Evolutionary conservation across 225 moss, liverwort and hornwort genomes (phyloP).

Genomic region (Anthoceros angustus): DNA sequence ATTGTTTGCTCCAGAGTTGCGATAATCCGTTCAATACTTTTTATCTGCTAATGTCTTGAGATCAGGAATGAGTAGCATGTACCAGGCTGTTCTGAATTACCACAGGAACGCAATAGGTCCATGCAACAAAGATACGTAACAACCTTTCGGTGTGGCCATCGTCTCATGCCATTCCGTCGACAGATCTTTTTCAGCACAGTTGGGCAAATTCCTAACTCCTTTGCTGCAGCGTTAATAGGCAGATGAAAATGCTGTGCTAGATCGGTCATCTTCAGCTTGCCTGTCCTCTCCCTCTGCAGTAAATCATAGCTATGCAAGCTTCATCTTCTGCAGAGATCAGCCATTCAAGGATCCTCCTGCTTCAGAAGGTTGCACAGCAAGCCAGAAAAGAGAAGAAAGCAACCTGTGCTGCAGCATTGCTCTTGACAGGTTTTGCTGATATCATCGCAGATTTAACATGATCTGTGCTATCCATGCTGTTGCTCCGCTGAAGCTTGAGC

Average conservation of each 20-base stretch:
- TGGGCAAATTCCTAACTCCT: slow-evolving; percentile 95
- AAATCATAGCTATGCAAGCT: slow-evolving; percentile 8
- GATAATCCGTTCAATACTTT: slow-evolving; percentile 98
- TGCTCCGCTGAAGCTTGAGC: slow-evolving; percentile 58
- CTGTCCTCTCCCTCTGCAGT: slow-evolving; percentile 92
- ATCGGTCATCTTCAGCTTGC: slow-evolving; percentile 98
- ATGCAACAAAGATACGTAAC: slow-evolving; percentile 6
- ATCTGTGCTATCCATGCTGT: slow-evolving; percentile 64
- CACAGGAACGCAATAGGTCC: not conserved
- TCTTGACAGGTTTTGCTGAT: slow-evolving; percentile 83
- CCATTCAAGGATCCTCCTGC: slow-evolving; percentile 4
- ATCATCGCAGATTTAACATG: slow-evolving; percentile 51
- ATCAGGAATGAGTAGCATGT: not conserved
- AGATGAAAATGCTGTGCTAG: slow-evolving; percentile 97
- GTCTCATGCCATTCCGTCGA: slow-evolving; percentile 96
- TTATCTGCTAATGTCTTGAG: slow-evolving; percentile 38
- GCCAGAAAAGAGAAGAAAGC: not conserved
- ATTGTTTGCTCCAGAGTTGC: slow-evolving; percentile 98
- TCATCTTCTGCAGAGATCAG: slow-evolving; percentile 1
- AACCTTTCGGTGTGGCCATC: slow-evolving; percentile 99
- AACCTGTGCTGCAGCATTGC: slow-evolving; percentile 99
- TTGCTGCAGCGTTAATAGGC: slow-evolving; percentile 95
- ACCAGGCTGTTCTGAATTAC: not conserved
- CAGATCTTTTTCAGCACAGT: slow-evolving; percentile 98
- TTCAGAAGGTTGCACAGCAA: not conserved